phyloP scores from a whole-genome alignment of 179 eudicot genomes.

The Beta macrorhiza region DNA sequence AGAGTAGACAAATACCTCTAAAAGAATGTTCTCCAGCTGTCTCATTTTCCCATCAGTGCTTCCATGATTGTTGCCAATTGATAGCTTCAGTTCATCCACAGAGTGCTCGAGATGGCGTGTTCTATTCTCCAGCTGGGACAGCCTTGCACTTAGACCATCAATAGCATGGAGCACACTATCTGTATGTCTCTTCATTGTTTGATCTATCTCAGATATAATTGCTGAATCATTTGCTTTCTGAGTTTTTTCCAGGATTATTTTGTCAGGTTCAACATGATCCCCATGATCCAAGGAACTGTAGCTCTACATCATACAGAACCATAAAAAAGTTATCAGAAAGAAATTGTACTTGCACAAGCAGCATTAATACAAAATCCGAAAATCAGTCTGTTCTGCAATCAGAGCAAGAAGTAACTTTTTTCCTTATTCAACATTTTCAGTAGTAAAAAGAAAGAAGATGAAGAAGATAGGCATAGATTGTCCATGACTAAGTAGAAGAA shows the following conservation, averaged over 20 bases:
- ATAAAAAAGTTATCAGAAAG: background rate
- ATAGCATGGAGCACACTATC: constrained; percentile 46
- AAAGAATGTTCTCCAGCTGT: constrained; percentile 49
- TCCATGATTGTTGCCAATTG: constrained; percentile 43
- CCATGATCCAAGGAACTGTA: constrained; percentile 26
- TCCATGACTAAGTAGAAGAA: too few species aligned
- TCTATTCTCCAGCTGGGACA: constrained; percentile 53
- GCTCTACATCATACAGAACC: constrained; percentile 32
- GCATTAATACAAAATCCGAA: background rate
- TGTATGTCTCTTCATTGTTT: constrained; percentile 39
- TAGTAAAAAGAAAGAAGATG: too few species aligned
- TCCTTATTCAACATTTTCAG: too few species aligned
- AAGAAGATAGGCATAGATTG: too few species aligned
- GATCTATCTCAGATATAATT: constrained; percentile 43
- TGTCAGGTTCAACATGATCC: constrained; percentile 36
- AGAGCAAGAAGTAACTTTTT: too few species aligned
- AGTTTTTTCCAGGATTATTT: constrained; percentile 36
- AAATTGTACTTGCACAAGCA: background rate
- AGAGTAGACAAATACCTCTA: constrained; percentile 39
- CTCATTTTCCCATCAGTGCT: constrained; percentile 52
- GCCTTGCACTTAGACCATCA: constrained; percentile 46
- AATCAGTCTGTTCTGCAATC: background rate
- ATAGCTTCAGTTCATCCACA: constrained; percentile 50
- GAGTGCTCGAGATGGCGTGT: constrained; percentile 48
- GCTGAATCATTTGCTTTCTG: constrained; percentile 34